These are phyloP conservation scores for Lentinula raphanica DNA, from an alignment of 768 basidiomycete species.

Conservation along the genomic window DNA sequence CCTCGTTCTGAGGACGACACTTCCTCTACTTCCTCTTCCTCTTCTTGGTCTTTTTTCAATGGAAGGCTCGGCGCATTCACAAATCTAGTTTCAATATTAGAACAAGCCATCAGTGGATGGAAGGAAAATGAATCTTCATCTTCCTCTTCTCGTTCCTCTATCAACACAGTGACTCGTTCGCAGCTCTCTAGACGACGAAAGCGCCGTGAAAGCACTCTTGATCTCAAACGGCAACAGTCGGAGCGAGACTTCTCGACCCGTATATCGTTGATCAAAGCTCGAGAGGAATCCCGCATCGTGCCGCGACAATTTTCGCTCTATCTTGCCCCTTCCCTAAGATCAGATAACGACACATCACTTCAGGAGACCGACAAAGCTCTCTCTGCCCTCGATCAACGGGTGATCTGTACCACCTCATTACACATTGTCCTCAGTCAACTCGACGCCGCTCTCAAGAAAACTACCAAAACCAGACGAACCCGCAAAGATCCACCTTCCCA, in stretches of 20 bases:
- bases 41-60: conserved; percentile 30
- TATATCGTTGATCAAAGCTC: conserved; percentile 53
- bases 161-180: conserved; percentile 34
- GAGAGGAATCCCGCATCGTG: conserved; percentile 53
- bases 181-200: conserved; percentile 37
- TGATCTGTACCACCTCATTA: conserved; percentile 42
- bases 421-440: conserved; percentile 44
- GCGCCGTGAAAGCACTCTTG: conserved; percentile 43
- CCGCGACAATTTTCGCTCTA: conserved; percentile 65
- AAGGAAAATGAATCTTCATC: conserved; percentile 37
- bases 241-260: conserved; percentile 58
- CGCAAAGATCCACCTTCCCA: conserved; percentile 13
- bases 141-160: conserved; percentile 37
- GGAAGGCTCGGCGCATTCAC: conserved; percentile 26
- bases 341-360: not conserved
- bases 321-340: conserved; percentile 37
- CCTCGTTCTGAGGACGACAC: conserved; percentile 14
- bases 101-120: conserved; percentile 45
- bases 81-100: conserved; percentile 28
- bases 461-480: conserved; percentile 24
- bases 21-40: conserved; percentile 25
- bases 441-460: conserved; percentile 40
- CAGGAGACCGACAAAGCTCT: not conserved
- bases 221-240: conserved; percentile 47
- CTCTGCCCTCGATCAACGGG: conserved; percentile 17